Percentiles rank a stretch among this genome's conserved stretches.
Evolutionary conservation across 2,329 filamentous ascomycete genomes (phyloP).

Genomic region (Elsinoe necatrix): DNA sequence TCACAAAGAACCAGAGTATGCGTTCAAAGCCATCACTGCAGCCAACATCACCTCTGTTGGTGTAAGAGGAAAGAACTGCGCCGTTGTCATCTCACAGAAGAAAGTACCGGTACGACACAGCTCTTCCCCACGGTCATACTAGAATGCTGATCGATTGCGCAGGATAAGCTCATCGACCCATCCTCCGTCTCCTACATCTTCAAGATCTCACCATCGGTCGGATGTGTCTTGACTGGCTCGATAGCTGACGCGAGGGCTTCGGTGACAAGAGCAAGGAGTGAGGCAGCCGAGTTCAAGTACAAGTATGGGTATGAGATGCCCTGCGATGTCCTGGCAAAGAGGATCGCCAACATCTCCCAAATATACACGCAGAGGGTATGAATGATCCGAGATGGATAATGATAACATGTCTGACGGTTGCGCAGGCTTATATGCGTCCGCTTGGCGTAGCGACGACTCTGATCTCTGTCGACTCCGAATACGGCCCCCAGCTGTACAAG

Average conservation of each 20-base stretch:
- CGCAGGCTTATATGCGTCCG: conserved; percentile 90
- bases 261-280: conserved; percentile 83
- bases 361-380: conserved; percentile 94
- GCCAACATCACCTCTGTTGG: conserved; percentile 98
- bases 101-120: conserved; percentile 79
- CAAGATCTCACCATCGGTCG: conserved; percentile 89
- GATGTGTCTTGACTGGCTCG: conserved; percentile 96
- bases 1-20: conserved; percentile 67
- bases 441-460: conserved; percentile 92
- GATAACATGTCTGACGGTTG: conserved; percentile 7
- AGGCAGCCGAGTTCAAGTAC: conserved; percentile 97
- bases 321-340: conserved; percentile 90
- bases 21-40: conserved; percentile 98
- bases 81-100: conserved; percentile 96
- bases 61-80: conserved; percentile 91
- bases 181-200: conserved; percentile 96
- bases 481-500: conserved; percentile 93
- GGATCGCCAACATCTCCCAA: conserved; percentile 97
- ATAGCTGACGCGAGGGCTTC: conserved; percentile 95
- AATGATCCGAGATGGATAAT: background rate
- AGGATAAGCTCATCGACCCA: conserved; percentile 99
- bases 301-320: conserved; percentile 99
- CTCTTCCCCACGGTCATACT: background rate
- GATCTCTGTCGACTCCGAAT: conserved; percentile 87
- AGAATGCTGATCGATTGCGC: conserved; percentile 13